Evolutionary conservation across 192 early-diverging fungal species (phyloP), one percentile per base, ranked within the genome.

Genomic region (Coemansia reversa): DNA sequence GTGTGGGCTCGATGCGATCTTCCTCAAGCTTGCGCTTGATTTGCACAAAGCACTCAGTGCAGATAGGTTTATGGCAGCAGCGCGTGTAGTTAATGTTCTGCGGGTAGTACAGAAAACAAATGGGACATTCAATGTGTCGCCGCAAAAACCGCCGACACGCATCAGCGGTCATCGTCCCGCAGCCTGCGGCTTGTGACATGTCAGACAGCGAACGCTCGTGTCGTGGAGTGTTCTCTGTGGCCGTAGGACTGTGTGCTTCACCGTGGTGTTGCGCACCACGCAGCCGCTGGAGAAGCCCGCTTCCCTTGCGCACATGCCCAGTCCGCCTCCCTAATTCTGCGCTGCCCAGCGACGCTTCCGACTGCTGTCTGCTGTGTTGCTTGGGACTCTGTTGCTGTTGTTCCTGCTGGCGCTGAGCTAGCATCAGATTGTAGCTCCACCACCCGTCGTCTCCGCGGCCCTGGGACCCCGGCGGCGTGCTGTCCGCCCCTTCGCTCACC

Each of bases 1-100:
- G 70, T 11, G 92, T 88, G 0, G 91, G 84, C 30, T 82, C 79
- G 55, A 84, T 76, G 23, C 72, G 81, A 18, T 83, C 83, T 57
- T 92, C 93, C 23, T 74, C 67, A 48, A 86, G 63, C 49, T 91
- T 87, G 29, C 95, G 88, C 69, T 93, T 91, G 57, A 97, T 93
- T 84, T 97, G 94, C 48, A 96, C 89, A 85, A 97, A 97, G 70
- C 95, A 97, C 65, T 97, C 95, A 11, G 94, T 94, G 82, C 95
- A 97, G 60, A 97, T 92, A 7, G 95, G 94, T 67, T 96, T 90
- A 70, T 92, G 91, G 81, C 95, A 97, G 79, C 95, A 97, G 28
- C 91, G 79, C 18, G 94, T 91, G 70, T 91, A 87, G 80, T 97
- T 97, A 78, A 93, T 93, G 78, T 95, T 93, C 60, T 85, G 72